Base-by-base conservation (phyloP, 768 basidiomycete genomes). In the Suillus discolor region DNA sequence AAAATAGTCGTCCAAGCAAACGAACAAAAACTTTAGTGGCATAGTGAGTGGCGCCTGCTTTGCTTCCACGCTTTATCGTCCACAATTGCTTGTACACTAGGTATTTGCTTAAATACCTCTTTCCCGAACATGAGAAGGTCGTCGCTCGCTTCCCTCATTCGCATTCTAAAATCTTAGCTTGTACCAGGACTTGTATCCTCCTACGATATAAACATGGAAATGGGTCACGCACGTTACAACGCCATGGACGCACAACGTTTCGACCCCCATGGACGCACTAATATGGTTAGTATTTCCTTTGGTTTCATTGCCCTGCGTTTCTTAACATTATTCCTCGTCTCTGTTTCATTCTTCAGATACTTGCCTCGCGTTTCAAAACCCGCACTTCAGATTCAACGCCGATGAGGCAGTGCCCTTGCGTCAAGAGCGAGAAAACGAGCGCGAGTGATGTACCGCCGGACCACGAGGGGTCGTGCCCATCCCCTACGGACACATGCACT, bases 391-490 rank as follows among this genome's bases (percentile, higher is more conserved):
- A 68, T 57, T 57, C 39, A 36, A 62, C 63, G 47, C n/a, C n/a
- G n/a, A 78, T 75, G 75, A 71, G 77, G 0, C 75, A 75, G 51
- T 15, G 67, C 57, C 47, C 75, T 18, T 60, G 73, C 45, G 13
- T 16, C 23, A 41, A 20, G 12, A 60, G 34, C 67, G 38, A 45
- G 65, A 61, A 7, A 77, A 72, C 23, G 13, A 23, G 23, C 3
- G 23, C 6, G 47, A 2, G 13, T 25, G 23, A 23, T 23, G 62
- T 77, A 18, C 74, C 77, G 75, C 70, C 70, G 39, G 73, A 77
- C 72, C 75, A 77, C 31, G 71, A 62, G 16, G 51, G 13, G 3
- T 57, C 36, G 15, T n/a, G 23, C 38, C 20, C 31, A n/a, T 38
- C 34, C 42, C 6, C 61, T 6, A 28, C 16, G 9, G 41, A 62